These are phyloP conservation scores for Tausonia pullulans DNA, from an alignment of 1,284 basidiomycete genomes.

Conservation along the genomic window DNA sequence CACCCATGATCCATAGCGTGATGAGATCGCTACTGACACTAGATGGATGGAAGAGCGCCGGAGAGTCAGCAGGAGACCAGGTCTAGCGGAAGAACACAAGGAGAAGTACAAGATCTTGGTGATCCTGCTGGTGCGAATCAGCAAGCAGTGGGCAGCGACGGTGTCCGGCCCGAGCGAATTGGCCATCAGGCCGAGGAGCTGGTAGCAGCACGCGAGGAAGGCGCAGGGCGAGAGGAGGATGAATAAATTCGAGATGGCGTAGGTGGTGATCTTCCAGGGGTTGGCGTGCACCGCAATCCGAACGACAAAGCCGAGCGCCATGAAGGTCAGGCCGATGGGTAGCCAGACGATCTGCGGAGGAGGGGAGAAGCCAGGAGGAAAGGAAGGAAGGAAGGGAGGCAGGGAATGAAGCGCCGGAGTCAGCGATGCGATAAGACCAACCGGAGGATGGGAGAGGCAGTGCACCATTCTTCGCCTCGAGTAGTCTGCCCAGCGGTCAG, in stretches of 20 bases:
- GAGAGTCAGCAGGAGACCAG: too few species aligned
- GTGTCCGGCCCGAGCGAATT: neutral
- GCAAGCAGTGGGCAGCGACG: neutral
- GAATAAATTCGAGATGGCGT: neutral
- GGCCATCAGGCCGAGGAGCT: slow-evolving; percentile 2
- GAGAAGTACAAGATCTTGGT: neutral
- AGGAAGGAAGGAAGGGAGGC: neutral
- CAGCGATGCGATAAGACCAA: too few species aligned
- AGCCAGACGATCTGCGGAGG: neutral
- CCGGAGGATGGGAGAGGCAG: too few species aligned
- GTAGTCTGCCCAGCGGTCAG: too few species aligned
- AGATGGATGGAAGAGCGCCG: neutral
- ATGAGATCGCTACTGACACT: neutral
- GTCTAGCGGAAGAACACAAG: neutral
- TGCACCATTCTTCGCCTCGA: too few species aligned
- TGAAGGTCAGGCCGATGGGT: neutral
- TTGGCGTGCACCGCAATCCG: neutral
- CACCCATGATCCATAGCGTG: neutral
- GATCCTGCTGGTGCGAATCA: neutral
- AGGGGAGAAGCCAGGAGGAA: neutral
- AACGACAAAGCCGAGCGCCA: neutral
- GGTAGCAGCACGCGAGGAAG: neutral
- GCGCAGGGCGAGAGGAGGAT: slow-evolving; percentile 1
- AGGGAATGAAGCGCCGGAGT: neutral
- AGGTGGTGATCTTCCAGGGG: neutral